These are phyloP conservation scores for Candida stauntonica DNA, from an alignment of 805 yeast genomes.

Conservation along the genomic window DNA sequence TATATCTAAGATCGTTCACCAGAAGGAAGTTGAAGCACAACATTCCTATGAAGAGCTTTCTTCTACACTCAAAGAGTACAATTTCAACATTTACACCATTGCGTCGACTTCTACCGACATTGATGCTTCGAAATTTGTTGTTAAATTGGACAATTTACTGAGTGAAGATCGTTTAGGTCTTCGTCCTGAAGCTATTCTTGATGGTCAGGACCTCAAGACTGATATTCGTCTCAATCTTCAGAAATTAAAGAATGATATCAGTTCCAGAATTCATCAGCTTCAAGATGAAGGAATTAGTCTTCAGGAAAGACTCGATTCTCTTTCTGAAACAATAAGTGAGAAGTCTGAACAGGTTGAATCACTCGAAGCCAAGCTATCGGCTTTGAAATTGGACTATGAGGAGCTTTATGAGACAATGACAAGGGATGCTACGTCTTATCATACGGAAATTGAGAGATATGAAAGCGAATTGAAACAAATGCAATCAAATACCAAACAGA, in stretches of 20 bases:
- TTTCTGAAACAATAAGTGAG: conserved; percentile 51
- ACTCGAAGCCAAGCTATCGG: conserved; percentile 51
- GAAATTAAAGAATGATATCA: conserved; percentile 43
- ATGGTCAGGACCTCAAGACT: conserved; percentile 35
- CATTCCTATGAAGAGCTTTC: conserved; percentile 49
- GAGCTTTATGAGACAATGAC: conserved; percentile 51
- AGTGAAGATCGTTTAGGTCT: conserved; percentile 42
- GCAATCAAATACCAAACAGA: conserved; percentile 45
- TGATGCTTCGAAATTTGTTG: conserved; percentile 33
- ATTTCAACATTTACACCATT: conserved; percentile 47
- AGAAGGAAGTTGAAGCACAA: conserved; percentile 47
- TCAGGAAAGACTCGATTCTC: conserved; percentile 55
- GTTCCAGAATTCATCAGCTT: conserved; percentile 39
- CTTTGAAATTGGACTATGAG: conserved; percentile 49
- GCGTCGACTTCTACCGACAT: conserved; percentile 30
- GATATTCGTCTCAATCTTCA: conserved; percentile 34
- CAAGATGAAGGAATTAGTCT: conserved; percentile 56
- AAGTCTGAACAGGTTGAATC: conserved; percentile 53
- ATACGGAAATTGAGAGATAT: conserved; percentile 61
- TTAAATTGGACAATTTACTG: conserved; percentile 36
- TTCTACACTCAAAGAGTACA: conserved; percentile 50
- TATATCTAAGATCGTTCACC: conserved; percentile 39
- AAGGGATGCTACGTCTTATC: conserved; percentile 47
- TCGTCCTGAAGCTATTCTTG: conserved; percentile 38
- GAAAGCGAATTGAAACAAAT: conserved; percentile 53